Percentiles rank a stretch among this genome's conserved stretches.
Evolutionary conservation across 352 stramenopile species (phyloP).

Genomic region (Pythium aristosporum): DNA sequence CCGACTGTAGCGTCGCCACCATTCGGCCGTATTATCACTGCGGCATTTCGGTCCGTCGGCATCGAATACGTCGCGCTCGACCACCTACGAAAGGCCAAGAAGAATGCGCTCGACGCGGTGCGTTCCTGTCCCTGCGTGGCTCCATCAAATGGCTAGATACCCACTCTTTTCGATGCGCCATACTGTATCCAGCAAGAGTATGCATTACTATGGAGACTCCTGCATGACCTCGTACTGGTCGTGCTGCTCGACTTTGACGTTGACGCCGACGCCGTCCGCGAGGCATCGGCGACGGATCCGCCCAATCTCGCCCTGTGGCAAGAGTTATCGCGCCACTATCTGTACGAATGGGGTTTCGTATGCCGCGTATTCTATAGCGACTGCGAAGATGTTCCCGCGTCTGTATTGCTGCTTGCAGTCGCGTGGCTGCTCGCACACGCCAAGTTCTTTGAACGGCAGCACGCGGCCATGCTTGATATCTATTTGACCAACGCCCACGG

Average conservation of each 20-base stretch:
- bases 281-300: neutral
- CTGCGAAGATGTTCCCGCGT: conserved; percentile 21
- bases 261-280: conserved; percentile 37
- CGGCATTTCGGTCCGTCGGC: conserved; percentile 43
- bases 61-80: conserved; percentile 55
- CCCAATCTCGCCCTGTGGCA: conserved; percentile 22
- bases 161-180: neutral
- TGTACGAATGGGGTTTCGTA: conserved; percentile 72
- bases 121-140: neutral
- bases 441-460: conserved; percentile 49
- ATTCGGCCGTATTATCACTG: conserved; percentile 44
- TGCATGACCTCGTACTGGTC: conserved; percentile 69
- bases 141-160: too few relatives aligned
- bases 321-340: conserved; percentile 55
- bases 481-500: neutral
- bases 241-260: conserved; percentile 60
- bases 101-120: conserved; percentile 28
- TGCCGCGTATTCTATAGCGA: conserved; percentile 41
- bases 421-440: conserved; percentile 53
- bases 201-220: conserved; percentile 46
- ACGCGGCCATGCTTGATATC: conserved; percentile 42
- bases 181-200: conserved; percentile 37
- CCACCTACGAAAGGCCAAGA: conserved; percentile 63
- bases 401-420: conserved; percentile 50
- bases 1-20: conserved; percentile 25